A percentile compares a stretch with the other conserved stretches of the same genome.
These are phyloP conservation scores for Pythium volutum DNA, from an alignment of 352 stramenopile species.

Conservation along the genomic window DNA sequence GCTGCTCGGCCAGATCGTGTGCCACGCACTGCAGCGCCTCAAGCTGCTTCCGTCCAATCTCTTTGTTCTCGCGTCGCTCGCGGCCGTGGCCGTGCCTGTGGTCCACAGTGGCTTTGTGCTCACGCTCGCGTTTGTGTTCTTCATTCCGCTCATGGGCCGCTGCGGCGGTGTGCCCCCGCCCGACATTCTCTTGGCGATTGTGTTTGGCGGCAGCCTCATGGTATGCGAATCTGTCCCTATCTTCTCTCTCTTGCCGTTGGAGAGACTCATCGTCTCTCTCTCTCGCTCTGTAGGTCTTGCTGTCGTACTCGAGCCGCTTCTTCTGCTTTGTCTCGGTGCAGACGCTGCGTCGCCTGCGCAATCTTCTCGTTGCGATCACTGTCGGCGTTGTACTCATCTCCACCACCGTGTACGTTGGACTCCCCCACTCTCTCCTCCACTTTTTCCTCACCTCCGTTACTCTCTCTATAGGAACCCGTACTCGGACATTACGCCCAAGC, in stretches of 20 bases:
- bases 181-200: conserved; percentile 47
- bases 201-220: conserved; percentile 49
- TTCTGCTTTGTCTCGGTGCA: conserved; percentile 63
- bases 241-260: not conserved
- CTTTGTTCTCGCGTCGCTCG: conserved; percentile 54
- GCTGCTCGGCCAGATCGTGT: conserved; percentile 43
- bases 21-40: conserved; percentile 36
- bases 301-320: conserved; percentile 59
- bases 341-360: conserved; percentile 40
- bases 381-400: conserved; percentile 39
- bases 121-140: conserved; percentile 64
- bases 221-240: conserved; percentile 20
- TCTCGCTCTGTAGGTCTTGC: conserved; percentile 1
- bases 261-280: not conserved
- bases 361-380: conserved; percentile 36
- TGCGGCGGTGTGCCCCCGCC: conserved; percentile 49
- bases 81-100: conserved; percentile 49
- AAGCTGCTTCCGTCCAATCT: conserved; percentile 33
- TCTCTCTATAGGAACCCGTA: conserved; percentile 58
- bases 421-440: not conserved
- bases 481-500: conserved; percentile 64
- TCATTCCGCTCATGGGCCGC: conserved; percentile 70
- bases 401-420: conserved; percentile 45
- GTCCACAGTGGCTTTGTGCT: conserved; percentile 58
- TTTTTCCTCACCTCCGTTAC: not conserved